Evolutionary conservation across 2,329 filamentous ascomycete species (phyloP).

Genomic region (Capronia americana): DNA sequence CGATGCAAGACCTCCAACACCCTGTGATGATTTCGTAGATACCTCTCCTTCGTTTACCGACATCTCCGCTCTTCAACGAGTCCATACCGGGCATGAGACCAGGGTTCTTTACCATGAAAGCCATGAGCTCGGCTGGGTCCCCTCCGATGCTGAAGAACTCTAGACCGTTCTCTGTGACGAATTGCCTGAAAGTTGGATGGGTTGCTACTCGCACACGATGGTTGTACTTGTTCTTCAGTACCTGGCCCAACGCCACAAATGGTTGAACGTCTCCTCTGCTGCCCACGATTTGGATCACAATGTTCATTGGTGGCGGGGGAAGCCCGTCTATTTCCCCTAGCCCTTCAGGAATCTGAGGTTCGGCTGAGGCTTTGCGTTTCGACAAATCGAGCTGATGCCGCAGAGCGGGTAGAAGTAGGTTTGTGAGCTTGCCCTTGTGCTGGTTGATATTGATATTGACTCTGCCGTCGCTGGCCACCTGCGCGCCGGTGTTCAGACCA

Average conservation of each 20-base stretch:
- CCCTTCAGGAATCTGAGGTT: constrained; percentile 73
- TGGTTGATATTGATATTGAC: constrained; percentile 82
- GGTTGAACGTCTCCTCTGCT: constrained; percentile 78
- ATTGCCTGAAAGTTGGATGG: constrained; percentile 70
- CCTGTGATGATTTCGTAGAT: constrained; percentile 82
- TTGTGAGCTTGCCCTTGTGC: constrained; percentile 68
- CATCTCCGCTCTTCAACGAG: constrained; percentile 75
- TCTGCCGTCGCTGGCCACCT: constrained; percentile 74
- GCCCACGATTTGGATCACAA: constrained; percentile 77
- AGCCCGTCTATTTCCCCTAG: constrained; percentile 68
- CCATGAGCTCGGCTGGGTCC: constrained; percentile 77
- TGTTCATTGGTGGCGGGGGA: constrained; percentile 66
- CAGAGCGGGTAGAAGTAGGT: constrained; percentile 70
- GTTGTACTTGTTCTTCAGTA: constrained; percentile 67
- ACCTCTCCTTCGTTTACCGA: constrained; percentile 74
- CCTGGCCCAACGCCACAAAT: constrained; percentile 72
- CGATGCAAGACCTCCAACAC: constrained; percentile 85
- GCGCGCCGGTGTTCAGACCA: constrained; percentile 68
- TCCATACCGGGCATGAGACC: constrained; percentile 84
- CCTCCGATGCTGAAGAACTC: constrained; percentile 81
- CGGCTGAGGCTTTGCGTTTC: constrained; percentile 57
- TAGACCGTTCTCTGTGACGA: constrained; percentile 72
- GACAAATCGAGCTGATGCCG: constrained; percentile 59
- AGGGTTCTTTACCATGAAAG: constrained; percentile 90
- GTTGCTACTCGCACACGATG: constrained; percentile 78